phyloP scores from a whole-genome alignment of 2,329 filamentous ascomycete genomes.

The Cladosporium sphaerospermum region DNA sequence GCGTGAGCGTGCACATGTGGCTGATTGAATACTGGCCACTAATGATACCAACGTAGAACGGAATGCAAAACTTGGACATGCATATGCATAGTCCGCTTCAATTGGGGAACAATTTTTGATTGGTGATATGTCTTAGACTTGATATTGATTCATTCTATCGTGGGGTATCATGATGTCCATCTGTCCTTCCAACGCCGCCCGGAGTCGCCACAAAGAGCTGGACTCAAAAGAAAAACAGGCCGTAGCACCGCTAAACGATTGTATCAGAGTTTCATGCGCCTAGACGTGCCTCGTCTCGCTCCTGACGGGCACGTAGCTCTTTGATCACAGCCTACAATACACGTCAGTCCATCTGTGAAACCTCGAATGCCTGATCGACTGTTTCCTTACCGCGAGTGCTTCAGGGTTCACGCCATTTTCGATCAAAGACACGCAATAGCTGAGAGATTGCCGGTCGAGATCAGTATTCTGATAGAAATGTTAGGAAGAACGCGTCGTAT shows the following conservation, averaged over 20 bases:
- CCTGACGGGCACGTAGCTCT: constrained; percentile 39
- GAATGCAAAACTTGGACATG: no score
- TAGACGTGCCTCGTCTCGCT: constrained; percentile 15
- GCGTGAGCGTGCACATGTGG: no score
- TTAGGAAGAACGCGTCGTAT: constrained; percentile 30
- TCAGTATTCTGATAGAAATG: constrained; percentile 87
- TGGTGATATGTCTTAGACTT: background rate
- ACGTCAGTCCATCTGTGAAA: background rate
- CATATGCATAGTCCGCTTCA: no score
- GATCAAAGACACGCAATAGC: constrained; percentile 92
- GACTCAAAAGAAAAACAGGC: background rate
- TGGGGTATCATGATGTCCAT: background rate
- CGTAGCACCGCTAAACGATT: background rate
- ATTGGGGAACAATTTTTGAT: no score
- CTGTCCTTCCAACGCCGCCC: no score
- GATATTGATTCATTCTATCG: background rate
- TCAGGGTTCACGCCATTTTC: constrained; percentile 97
- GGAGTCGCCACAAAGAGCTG: background rate
- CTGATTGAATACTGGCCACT: no score
- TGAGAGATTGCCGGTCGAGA: constrained; percentile 82
- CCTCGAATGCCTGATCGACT: background rate
- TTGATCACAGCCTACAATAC: constrained; percentile 39
- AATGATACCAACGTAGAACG: no score
- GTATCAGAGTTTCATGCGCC: background rate
- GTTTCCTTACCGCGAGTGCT: constrained; percentile 70